Percentiles rank a stretch among this genome's conserved stretches.
phyloP scores from a whole-genome alignment of 495 filamentous ascomycete genomes.

The Hypoxylon subgilvum region DNA sequence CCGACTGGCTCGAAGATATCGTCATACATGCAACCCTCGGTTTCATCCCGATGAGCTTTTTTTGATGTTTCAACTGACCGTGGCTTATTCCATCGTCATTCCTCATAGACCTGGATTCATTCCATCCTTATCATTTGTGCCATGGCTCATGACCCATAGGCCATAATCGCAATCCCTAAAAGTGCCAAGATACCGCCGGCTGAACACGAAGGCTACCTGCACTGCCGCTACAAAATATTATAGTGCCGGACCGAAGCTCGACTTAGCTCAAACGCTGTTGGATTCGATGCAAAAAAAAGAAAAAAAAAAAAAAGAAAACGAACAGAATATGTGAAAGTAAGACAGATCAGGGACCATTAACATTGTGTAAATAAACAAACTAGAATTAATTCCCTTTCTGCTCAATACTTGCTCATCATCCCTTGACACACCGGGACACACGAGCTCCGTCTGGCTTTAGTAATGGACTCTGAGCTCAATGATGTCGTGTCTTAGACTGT shows the following conservation, averaged over 20 bases:
- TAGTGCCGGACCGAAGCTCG: slow-evolving; percentile 30
- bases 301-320: background rate
- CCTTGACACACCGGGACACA: slow-evolving; percentile 39
- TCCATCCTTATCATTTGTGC: slow-evolving; percentile 32
- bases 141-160: no score
- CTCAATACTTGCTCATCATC: slow-evolving; percentile 36
- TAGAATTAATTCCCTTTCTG: slow-evolving; percentile 2
- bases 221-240: slow-evolving; percentile 23
- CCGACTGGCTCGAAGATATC: slow-evolving; percentile 38
- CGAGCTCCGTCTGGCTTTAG: slow-evolving; percentile 28
- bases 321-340: background rate
- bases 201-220: slow-evolving; percentile 25
- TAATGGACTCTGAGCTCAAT: slow-evolving; percentile 26
- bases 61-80: slow-evolving; percentile 24
- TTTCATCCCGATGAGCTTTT: slow-evolving; percentile 35
- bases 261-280: slow-evolving; percentile 3
- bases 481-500: slow-evolving; percentile 37
- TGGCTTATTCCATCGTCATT: slow-evolving; percentile 30
- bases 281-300: slow-evolving; percentile 14
- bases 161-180: slow-evolving; percentile 23
- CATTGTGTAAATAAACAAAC: slow-evolving; percentile 1
- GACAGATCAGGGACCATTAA: background rate
- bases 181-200: slow-evolving; percentile 33
- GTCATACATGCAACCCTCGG: slow-evolving; percentile 44
- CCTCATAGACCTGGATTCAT: slow-evolving; percentile 15